A percentile compares a stretch with the other conserved stretches of the same genome.
These are phyloP conservation scores for Blastocystis sp. DNA, from an alignment of 352 stramenopile genomes.

Conservation along the genomic window DNA sequence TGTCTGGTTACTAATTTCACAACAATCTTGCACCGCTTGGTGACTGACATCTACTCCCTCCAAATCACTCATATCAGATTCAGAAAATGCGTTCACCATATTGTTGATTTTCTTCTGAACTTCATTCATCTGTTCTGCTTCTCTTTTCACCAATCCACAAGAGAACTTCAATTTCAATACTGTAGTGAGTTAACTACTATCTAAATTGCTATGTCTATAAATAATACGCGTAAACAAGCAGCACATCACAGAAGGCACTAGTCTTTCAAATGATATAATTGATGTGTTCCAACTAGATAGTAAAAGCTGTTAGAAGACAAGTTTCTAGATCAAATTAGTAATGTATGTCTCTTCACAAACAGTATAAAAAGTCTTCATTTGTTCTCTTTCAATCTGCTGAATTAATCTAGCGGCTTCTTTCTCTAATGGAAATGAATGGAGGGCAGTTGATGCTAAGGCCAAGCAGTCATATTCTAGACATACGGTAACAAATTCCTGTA, in stretches of 20 bases:
- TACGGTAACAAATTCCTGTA: not conserved
- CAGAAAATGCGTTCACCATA: not conserved
- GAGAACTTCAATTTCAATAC: not conserved
- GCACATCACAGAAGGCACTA: too few species aligned
- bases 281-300: too few species aligned
- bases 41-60: not conserved
- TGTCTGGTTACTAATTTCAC: not conserved
- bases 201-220: too few species aligned
- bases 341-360: too few species aligned
- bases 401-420: too few species aligned
- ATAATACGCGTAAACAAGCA: too few species aligned
- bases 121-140: not conserved
- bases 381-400: too few species aligned
- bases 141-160: not conserved
- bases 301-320: too few species aligned
- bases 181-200: not conserved
- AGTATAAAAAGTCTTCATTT: too few species aligned
- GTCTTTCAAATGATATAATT: too few species aligned
- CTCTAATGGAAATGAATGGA: not conserved
- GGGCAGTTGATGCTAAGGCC: not conserved
- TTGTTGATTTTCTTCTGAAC: not conserved
- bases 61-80: not conserved
- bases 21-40: not conserved
- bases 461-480: not conserved
- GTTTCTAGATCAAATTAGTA: too few species aligned